Percentiles rank a stretch among this genome's conserved stretches.
Conservation (phyloP, 2,329 filamentous ascomycete species). For the Alternaria metachromatica region DNA sequence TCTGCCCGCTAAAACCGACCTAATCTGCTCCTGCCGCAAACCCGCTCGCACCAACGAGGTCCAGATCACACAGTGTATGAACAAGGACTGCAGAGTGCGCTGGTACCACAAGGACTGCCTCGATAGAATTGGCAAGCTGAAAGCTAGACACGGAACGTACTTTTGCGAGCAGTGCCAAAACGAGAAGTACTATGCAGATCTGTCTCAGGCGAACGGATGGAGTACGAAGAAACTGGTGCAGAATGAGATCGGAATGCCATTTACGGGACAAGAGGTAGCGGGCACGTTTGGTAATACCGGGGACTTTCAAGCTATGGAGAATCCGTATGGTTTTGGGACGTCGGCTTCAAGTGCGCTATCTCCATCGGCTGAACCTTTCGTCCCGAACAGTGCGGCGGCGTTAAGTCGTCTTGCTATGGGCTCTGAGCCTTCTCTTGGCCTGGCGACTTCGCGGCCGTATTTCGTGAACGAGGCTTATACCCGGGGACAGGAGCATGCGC, state of each 20-base stretch:
- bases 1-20: conserved; percentile 4
- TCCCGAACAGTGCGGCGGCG: background rate
- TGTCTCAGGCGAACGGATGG: background rate
- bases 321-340: conserved; percentile 16
- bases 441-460: background rate
- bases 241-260: background rate
- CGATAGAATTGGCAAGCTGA: conserved; percentile 18
- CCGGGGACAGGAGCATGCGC: background rate
- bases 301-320: background rate
- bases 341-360: background rate
- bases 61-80: conserved; percentile 26
- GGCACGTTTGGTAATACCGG: background rate
- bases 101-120: conserved; percentile 35
- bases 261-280: background rate
- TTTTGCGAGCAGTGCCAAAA: conserved; percentile 17
- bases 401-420: background rate
- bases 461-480: conserved; percentile 5
- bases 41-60: conserved; percentile 9
- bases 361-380: background rate
- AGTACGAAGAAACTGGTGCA: background rate
- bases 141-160: conserved; percentile 9
- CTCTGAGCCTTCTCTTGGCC: background rate
- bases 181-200: conserved; percentile 8
- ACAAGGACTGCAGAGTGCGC: conserved; percentile 15
- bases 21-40: conserved; percentile 28